Evolutionary conservation across 345 rosid species (phyloP).

Genomic region (Erodium maritimum): DNA sequence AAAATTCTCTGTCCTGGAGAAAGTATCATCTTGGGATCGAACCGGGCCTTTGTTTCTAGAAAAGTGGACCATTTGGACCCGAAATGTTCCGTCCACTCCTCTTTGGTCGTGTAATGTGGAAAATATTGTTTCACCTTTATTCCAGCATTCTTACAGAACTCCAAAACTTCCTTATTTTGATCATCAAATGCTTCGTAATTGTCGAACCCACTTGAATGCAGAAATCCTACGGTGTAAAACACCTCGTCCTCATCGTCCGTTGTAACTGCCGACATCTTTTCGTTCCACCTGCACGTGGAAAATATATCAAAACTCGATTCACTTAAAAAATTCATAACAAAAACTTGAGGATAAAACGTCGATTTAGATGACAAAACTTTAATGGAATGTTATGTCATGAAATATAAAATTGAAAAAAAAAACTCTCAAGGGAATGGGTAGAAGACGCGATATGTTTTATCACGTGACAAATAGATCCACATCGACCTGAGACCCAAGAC

Average conservation of each 20-base stretch:
- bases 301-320: not conserved
- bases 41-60: constrained; percentile 4
- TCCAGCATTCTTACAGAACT: constrained; percentile 3
- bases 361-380: not conserved
- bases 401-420: too few species aligned
- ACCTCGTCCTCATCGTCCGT: constrained; percentile 12
- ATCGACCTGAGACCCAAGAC: too few species aligned
- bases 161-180: constrained; percentile 12
- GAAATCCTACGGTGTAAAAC: constrained; percentile 11
- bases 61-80: constrained; percentile 13
- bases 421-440: too few species aligned
- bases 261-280: constrained; percentile 9
- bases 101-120: constrained; percentile 4
- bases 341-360: not conserved
- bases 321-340: not conserved
- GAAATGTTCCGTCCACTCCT: constrained; percentile 13
- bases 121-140: constrained; percentile 10
- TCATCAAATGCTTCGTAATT: constrained; percentile 7
- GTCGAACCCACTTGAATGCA: constrained; percentile 9
- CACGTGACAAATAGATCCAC: too few species aligned
- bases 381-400: not conserved
- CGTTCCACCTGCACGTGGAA: constrained; percentile 11
- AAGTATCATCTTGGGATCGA: constrained; percentile 11
- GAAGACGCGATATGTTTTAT: too few species aligned
- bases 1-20: constrained; percentile 17